These are phyloP conservation scores for Neopestalotiopsis sp. DNA, from an alignment of 2,329 filamentous ascomycete genomes.

Conservation along the genomic window DNA sequence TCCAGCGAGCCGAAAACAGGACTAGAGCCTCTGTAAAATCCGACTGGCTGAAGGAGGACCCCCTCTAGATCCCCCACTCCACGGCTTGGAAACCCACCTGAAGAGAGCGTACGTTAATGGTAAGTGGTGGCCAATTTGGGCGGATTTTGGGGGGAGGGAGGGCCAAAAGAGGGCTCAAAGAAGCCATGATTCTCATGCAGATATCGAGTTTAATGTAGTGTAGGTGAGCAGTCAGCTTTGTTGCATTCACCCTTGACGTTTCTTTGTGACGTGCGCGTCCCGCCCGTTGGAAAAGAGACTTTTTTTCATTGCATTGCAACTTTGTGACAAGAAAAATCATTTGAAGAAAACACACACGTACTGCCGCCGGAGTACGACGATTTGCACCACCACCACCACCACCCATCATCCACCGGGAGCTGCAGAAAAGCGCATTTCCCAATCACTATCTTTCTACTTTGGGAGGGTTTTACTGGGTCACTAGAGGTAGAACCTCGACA, in stretches of 20 bases:
- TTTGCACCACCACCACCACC: not conserved
- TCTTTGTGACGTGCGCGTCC: not conserved
- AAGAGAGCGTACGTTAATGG: not conserved
- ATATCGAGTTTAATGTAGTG: too few relatives aligned
- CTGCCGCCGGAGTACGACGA: not conserved
- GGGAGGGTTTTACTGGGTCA: not conserved
- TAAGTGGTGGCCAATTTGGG: not conserved
- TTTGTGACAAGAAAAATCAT: not conserved
- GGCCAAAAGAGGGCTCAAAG: not conserved
- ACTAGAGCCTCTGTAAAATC: conserved; percentile 12
- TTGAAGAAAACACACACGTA: not conserved
- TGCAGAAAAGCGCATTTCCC: not conserved
- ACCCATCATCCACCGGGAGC: not conserved
- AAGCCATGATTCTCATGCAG: not conserved
- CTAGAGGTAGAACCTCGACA: conserved; percentile 40
- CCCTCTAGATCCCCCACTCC: conserved; percentile 12
- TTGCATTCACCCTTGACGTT: not conserved
- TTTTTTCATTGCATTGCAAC: not conserved
- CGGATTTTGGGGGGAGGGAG: not conserved
- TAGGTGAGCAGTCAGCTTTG: not conserved
- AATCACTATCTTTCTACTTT: not conserved
- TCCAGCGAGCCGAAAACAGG: conserved; percentile 3
- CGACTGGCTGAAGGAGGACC: conserved; percentile 10
- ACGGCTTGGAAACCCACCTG: not conserved
- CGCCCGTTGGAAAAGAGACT: not conserved